A percentile compares a stretch with the other conserved stretches of the same genome.
Evolutionary conservation across 371 early-diverging fungal genomes (phyloP).

Genomic region (Rhizopus arrhizus): DNA sequence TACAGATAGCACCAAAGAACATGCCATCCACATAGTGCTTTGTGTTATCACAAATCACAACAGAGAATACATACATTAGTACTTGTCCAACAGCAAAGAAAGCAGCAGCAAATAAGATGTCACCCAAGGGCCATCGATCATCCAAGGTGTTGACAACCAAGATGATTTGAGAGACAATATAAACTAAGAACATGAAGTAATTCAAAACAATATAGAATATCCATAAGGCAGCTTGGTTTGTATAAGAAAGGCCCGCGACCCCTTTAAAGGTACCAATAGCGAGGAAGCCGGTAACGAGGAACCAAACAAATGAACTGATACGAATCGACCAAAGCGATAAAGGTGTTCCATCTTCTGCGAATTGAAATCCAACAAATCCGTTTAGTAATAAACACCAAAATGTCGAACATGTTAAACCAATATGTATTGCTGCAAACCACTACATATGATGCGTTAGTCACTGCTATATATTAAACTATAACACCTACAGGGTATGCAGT

Average conservation of each 20-base stretch:
- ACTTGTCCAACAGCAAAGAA: slow-evolving; percentile 78
- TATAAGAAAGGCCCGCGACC: slow-evolving; percentile 52
- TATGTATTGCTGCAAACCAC: slow-evolving; percentile 75
- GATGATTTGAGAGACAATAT: slow-evolving; percentile 75
- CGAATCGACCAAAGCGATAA: slow-evolving; percentile 61
- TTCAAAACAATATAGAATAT: slow-evolving; percentile 74
- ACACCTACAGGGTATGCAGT: slow-evolving; percentile 66
- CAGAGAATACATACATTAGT: slow-evolving; percentile 62
- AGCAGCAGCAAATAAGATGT: slow-evolving; percentile 72
- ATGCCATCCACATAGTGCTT: slow-evolving; percentile 87
- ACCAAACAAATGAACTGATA: slow-evolving; percentile 63
- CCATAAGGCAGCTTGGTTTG: slow-evolving; percentile 67
- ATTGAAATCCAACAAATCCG: slow-evolving; percentile 89
- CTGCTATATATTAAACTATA: background rate
- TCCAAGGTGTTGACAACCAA: slow-evolving; percentile 82
- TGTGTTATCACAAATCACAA: slow-evolving; percentile 68
- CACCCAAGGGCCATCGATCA: slow-evolving; percentile 82
- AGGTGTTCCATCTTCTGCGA: slow-evolving; percentile 85
- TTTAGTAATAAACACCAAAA: slow-evolving; percentile 81
- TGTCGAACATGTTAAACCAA: slow-evolving; percentile 66
- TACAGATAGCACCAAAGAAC: slow-evolving; percentile 81
- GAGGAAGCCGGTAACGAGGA: slow-evolving; percentile 65
- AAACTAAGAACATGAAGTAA: slow-evolving; percentile 66
- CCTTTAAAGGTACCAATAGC: slow-evolving; percentile 72
- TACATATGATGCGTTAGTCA: slow-evolving; percentile 17